Evolutionary conservation across 345 rosid genomes (phyloP).

Genomic region (Psidium guajava): DNA sequence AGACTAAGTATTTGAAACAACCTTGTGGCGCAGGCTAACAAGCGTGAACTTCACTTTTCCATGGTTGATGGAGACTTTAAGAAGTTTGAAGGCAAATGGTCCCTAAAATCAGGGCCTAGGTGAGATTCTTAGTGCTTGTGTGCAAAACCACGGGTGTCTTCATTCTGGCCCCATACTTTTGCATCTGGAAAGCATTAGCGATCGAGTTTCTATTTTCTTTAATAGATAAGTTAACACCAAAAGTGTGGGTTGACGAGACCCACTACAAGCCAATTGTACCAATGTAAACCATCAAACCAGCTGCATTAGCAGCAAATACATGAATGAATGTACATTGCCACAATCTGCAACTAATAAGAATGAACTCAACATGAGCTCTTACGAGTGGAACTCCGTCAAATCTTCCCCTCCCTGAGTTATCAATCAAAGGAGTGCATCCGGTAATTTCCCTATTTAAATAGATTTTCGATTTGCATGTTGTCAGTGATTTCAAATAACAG

Average conservation of each 20-base stretch:
- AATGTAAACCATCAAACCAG: not conserved
- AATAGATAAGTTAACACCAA: not conserved
- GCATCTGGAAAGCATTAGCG: not conserved
- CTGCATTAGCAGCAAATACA: not conserved
- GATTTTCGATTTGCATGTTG: not conserved
- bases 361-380: not conserved
- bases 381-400: not conserved
- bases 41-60: conserved; percentile 68
- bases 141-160: not conserved
- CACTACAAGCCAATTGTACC: not conserved
- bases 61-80: conserved; percentile 99
- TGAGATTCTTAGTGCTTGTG: conserved; percentile 7
- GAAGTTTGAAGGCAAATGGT: conserved; percentile 97
- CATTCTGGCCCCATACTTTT: not conserved
- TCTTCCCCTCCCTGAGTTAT: not conserved
- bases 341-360: not conserved
- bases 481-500: not conserved
- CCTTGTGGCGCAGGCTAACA: conserved; percentile 33
- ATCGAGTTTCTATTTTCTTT: not conserved
- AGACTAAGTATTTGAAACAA: not conserved
- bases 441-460: not conserved
- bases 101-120: conserved; percentile 64
- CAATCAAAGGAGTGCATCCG: not conserved
- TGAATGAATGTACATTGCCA: not conserved
- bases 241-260: not conserved